Percentiles rank a stretch among this genome's conserved stretches.
phyloP scores from a whole-genome alignment of 176 grass and related monocot genomes.

The Zea luxurians region DNA sequence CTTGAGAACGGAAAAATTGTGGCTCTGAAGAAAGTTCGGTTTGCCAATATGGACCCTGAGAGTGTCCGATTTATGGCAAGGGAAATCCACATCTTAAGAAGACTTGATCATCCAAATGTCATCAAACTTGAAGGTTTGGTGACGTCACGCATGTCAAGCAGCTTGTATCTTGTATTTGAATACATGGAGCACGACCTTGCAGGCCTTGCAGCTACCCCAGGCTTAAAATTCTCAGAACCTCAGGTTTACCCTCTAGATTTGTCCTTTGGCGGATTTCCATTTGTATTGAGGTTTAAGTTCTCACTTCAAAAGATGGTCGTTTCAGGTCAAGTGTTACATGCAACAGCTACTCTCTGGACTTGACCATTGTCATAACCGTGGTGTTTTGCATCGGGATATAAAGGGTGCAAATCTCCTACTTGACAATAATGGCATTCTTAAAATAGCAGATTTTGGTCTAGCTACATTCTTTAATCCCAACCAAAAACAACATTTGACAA shows the following conservation, averaged over 20 bases:
- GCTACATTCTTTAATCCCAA: conserved; percentile 94
- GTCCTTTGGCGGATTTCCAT: conserved; percentile 13
- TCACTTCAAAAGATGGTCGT: conserved; percentile 42
- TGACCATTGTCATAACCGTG: conserved; percentile 86
- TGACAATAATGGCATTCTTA: conserved; percentile 86
- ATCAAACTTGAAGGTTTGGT: conserved; percentile 96
- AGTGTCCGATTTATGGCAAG: conserved; percentile 98
- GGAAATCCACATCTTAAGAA: conserved; percentile 95
- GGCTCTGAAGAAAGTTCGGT: conserved; percentile 96
- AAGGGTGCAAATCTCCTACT: conserved; percentile 96
- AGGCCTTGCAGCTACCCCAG: conserved; percentile 82
- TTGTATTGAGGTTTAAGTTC: conserved; percentile 12
- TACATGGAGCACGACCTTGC: conserved; percentile 99
- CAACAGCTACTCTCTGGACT: conserved; percentile 90
- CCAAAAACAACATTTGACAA: conserved; percentile 90
- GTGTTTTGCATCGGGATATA: conserved; percentile 94
- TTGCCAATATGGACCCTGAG: conserved; percentile 91
- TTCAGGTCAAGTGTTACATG: conserved; percentile 99
- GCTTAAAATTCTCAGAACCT: conserved; percentile 85
- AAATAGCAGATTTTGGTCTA: conserved; percentile 99
- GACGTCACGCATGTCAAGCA: conserved; percentile 85
- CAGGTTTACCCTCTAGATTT: conserved; percentile 61
- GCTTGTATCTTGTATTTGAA: conserved; percentile 95
- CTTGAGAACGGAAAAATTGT: conserved; percentile 90
- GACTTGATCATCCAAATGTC: conserved; percentile 90